A percentile compares a stretch with the other conserved stretches of the same genome.
phyloP scores from a whole-genome alignment of 2,329 filamentous ascomycete genomes.

The Pestalotiopsis sp. region DNA sequence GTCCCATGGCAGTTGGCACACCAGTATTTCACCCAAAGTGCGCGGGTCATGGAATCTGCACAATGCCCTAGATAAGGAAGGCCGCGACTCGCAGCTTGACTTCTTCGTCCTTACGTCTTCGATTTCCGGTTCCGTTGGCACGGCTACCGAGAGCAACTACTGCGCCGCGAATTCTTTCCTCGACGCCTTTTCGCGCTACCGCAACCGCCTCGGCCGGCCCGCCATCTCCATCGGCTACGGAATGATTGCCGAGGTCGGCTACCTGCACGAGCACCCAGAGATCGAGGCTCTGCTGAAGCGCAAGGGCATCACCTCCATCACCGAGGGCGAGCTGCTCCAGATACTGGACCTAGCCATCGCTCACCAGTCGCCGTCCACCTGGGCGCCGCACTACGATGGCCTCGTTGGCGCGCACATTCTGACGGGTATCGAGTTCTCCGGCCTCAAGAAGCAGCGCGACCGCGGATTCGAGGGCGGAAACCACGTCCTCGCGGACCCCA shows the following conservation, averaged over 20 bases:
- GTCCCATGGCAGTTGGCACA: not conserved
- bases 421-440: too few species aligned
- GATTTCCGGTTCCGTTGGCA: conserved; percentile 31
- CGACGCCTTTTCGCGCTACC: conserved; percentile 32
- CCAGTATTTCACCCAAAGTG: not conserved
- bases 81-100: conserved; percentile 23
- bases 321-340: too few species aligned
- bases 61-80: not conserved
- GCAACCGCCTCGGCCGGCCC: conserved; percentile 21
- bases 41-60: not conserved
- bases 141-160: conserved; percentile 37
- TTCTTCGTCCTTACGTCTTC: conserved; percentile 34
- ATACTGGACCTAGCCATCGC: too few species aligned
- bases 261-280: too few species aligned
- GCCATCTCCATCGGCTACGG: not conserved
- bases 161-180: conserved; percentile 37
- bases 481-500: not conserved
- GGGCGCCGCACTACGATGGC: too few species aligned
- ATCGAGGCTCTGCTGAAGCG: too few species aligned
- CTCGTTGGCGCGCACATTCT: too few species aligned
- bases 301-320: too few species aligned
- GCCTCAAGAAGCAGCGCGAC: not conserved
- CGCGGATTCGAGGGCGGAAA: conserved; percentile 1
- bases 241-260: too few species aligned
- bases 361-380: too few species aligned